phyloP scores from a whole-genome alignment of 345 rosid genomes.

The Eucalyptus microcorys region DNA sequence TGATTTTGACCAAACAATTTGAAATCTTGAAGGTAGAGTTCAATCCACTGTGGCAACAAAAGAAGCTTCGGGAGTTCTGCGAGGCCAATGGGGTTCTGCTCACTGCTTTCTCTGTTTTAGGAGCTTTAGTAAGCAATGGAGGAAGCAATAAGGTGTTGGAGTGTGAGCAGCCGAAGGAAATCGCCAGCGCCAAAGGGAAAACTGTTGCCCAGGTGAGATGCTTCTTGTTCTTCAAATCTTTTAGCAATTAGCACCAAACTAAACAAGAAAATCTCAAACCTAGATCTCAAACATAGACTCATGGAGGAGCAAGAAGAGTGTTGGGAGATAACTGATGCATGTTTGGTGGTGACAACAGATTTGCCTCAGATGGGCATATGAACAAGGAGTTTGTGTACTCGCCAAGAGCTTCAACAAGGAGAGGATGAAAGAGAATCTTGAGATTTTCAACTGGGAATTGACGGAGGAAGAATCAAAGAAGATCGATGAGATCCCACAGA shows the following conservation, averaged over 20 bases:
- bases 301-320: background rate
- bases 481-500: background rate
- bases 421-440: slow-evolving; percentile 1
- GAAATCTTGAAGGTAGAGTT: slow-evolving; percentile 52
- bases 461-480: background rate
- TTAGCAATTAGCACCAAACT: background rate
- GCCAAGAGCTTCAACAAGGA: slow-evolving; percentile 4
- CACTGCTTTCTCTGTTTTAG: slow-evolving; percentile 56
- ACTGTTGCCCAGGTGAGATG: slow-evolving; percentile 61
- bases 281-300: background rate
- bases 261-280: background rate
- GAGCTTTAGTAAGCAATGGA: slow-evolving; percentile 52
- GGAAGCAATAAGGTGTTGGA: slow-evolving; percentile 61
- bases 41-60: slow-evolving; percentile 85
- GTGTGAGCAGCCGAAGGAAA: slow-evolving; percentile 44
- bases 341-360: background rate
- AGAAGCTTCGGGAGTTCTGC: slow-evolving; percentile 48
- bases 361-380: background rate
- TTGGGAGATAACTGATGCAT: background rate
- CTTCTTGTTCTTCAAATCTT: background rate
- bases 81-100: slow-evolving; percentile 29
- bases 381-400: background rate
- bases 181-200: slow-evolving; percentile 53
- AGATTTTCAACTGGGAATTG: slow-evolving; percentile 1
- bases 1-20: background rate